A percentile compares a stretch with the other conserved stretches of the same genome.
Conservation (phyloP, 768 basidiomycete genomes). For the Tubosaeta sp. region DNA sequence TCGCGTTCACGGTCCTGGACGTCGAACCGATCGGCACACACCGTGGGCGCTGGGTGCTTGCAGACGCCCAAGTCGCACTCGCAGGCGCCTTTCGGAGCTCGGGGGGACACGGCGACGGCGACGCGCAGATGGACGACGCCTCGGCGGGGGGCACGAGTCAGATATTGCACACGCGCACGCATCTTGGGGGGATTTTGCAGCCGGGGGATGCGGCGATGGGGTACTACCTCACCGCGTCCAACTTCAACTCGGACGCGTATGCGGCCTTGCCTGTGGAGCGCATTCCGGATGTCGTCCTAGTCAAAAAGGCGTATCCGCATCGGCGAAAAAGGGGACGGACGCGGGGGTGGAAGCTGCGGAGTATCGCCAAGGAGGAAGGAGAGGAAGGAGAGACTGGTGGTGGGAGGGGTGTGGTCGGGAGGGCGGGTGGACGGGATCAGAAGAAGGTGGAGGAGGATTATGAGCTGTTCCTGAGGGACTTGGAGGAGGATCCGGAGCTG, state of each 20-base stretch:
- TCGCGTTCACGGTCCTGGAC: conserved; percentile 94
- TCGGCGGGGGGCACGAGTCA: conserved; percentile 56
- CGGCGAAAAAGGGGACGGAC: conserved; percentile 85
- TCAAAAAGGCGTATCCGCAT: conserved; percentile 95
- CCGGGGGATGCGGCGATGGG: conserved; percentile 93
- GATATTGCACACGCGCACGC: conserved; percentile 94
- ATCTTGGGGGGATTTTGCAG: conserved; percentile 89
- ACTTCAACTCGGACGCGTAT: conserved; percentile 91
- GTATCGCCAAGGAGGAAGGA: conserved; percentile 88
- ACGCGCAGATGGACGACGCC: conserved; percentile 61
- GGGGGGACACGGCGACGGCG: conserved; percentile 31
- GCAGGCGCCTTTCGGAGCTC: conserved; percentile 72
- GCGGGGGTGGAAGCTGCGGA: conserved; percentile 83
- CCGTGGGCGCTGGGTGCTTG: conserved; percentile 76
- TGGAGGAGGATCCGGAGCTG: conserved; percentile 94
- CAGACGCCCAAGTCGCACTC: conserved; percentile 87
- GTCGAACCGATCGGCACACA: conserved; percentile 75
- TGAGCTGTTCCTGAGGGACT: conserved; percentile 88
- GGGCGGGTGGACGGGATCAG: conserved; percentile 85
- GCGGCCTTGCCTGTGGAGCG: conserved; percentile 59
- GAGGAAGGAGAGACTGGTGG: conserved; percentile 78
- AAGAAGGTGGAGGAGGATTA: conserved; percentile 96
- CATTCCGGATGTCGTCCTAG: conserved; percentile 88
- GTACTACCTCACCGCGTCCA: conserved; percentile 82
- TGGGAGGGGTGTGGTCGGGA: conserved; percentile 82